These are phyloP conservation scores for Cystobasidiaceae sp. DNA, from an alignment of 1,284 basidiomycete genomes.

Conservation along the genomic window DNA sequence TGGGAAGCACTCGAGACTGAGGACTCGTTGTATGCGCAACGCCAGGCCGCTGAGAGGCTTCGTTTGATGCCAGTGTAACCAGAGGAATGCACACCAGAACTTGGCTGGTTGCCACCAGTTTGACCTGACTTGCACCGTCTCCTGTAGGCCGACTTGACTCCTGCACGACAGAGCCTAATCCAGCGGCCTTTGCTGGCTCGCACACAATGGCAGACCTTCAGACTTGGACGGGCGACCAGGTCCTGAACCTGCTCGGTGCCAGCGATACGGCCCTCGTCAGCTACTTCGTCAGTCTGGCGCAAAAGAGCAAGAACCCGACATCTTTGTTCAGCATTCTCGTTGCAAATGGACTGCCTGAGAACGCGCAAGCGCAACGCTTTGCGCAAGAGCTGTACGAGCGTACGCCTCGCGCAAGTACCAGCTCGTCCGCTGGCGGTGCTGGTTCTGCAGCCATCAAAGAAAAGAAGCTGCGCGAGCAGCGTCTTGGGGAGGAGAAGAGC, in stretches of 20 bases:
- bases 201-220: constrained; percentile 26
- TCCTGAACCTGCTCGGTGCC: constrained; percentile 37
- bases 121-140: neutral
- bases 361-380: constrained; percentile 71
- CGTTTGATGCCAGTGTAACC: constrained; percentile 20
- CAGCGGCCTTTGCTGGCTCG: neutral
- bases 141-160: no score
- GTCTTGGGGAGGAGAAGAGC: constrained; percentile 60
- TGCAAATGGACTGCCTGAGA: constrained; percentile 71
- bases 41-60: constrained; percentile 40
- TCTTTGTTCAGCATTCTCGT: constrained; percentile 69
- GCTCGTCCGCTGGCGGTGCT: constrained; percentile 52
- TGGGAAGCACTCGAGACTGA: constrained; percentile 44
- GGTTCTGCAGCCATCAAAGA: constrained; percentile 49
- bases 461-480: constrained; percentile 58
- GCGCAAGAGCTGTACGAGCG: constrained; percentile 68
- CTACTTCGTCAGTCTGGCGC: constrained; percentile 54
- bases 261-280: constrained; percentile 38
- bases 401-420: constrained; percentile 62
- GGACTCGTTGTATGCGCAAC: constrained; percentile 46
- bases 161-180: no score
- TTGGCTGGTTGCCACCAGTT: neutral
- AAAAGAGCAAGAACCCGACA: constrained; percentile 72
- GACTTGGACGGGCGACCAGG: constrained; percentile 39
- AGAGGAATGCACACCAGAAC: neutral